Evolutionary conservation across 768 basidiomycete species (phyloP).

Genomic region (Cystofilobasidium capitatum): DNA sequence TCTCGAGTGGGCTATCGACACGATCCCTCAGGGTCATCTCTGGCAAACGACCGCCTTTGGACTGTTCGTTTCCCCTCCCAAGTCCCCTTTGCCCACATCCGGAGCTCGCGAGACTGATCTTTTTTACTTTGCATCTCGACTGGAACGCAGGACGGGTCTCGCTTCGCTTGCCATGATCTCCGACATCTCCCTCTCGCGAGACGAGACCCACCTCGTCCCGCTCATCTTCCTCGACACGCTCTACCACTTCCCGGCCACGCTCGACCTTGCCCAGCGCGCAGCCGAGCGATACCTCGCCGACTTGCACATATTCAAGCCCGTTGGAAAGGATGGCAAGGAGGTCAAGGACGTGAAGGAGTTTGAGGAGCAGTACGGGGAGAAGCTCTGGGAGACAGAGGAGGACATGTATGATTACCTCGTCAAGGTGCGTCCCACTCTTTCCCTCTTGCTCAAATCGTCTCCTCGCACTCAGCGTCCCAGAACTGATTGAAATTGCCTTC

Average conservation of each 20-base stretch:
- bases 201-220: conserved; percentile 47
- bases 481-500: neutral
- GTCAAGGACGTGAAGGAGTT: conserved; percentile 58
- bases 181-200: conserved; percentile 50
- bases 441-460: neutral
- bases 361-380: conserved; percentile 65
- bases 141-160: conserved; percentile 55
- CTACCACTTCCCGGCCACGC: conserved; percentile 90
- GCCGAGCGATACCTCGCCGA: conserved; percentile 61
- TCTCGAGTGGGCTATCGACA: conserved; percentile 68
- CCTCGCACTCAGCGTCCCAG: conserved; percentile 2
- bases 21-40: conserved; percentile 56
- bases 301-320: conserved; percentile 70
- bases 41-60: conserved; percentile 97
- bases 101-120: neutral
- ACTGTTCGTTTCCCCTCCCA: conserved; percentile 41
- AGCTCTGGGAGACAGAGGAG: conserved; percentile 81
- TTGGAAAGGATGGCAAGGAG: conserved; percentile 45
- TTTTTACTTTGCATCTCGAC: neutral
- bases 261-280: conserved; percentile 76
- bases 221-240: conserved; percentile 95
- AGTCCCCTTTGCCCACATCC: neutral
- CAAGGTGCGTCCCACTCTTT: conserved; percentile 51
- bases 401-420: conserved; percentile 79
- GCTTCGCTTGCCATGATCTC: conserved; percentile 92